A percentile compares a stretch with the other conserved stretches of the same genome.
Conservation (phyloP, 768 basidiomycete species). For the Boletellus ananiceps region DNA sequence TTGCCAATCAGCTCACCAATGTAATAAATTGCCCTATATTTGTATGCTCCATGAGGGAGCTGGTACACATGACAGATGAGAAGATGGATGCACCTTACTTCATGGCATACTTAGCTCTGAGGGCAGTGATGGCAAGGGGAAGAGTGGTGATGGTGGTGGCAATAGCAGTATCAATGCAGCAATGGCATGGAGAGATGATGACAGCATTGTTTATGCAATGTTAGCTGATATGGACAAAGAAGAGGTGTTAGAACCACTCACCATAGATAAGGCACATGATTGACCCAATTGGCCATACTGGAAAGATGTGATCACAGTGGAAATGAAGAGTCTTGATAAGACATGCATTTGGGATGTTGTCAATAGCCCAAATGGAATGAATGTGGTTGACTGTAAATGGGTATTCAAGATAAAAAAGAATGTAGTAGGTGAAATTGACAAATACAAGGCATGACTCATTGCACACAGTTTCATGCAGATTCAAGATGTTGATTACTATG, state of each 20-base stretch:
- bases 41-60: no score
- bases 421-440: neutral
- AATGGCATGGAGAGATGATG: neutral
- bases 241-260: neutral
- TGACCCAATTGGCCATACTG: no score
- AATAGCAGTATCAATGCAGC: no score
- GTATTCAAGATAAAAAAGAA: constrained; percentile 5
- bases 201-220: neutral
- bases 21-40: no score
- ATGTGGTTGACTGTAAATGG: constrained; percentile 1
- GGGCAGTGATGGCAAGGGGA: neutral
- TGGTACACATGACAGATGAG: no score
- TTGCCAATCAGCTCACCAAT: no score
- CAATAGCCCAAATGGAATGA: neutral
- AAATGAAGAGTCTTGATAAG: no score
- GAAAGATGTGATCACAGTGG: no score
- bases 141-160: no score
- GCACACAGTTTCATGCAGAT: neutral
- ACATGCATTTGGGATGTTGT: no score
- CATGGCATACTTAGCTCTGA: no score
- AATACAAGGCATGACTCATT: neutral
- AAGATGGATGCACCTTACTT: no score
- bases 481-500: neutral
- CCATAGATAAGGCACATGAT: neutral
- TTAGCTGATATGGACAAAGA: neutral